Percentiles rank a stretch among this genome's conserved stretches.
Evolutionary conservation across 768 basidiomycete species (phyloP).

Genomic region (Nidularia pulvinata): DNA sequence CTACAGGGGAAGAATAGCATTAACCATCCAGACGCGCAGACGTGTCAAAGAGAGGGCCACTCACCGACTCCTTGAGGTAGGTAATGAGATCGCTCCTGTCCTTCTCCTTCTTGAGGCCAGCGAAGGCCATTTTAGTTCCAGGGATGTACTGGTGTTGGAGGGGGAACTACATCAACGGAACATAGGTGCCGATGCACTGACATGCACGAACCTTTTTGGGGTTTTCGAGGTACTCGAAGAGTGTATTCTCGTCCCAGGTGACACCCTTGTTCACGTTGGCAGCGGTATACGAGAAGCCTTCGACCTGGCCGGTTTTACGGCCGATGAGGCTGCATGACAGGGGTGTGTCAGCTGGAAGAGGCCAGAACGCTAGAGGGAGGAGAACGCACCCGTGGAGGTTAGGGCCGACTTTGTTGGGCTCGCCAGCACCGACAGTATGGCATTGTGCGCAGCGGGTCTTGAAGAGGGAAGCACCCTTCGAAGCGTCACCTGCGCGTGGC

Average conservation of each 20-base stretch:
- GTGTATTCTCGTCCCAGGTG: constrained; percentile 81
- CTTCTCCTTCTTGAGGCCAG: constrained; percentile 98
- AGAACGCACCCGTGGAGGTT: constrained; percentile 86
- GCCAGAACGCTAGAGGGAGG: not conserved
- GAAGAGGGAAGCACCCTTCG: constrained; percentile 94
- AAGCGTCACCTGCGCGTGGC: constrained; percentile 63
- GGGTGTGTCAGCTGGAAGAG: not conserved
- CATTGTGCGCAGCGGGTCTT: constrained; percentile 96
- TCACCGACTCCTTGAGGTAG: constrained; percentile 72
- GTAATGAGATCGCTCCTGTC: constrained; percentile 95
- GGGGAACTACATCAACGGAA: not conserved
- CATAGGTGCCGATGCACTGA: not conserved
- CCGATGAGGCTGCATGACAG: constrained; percentile 64
- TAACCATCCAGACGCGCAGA: not conserved
- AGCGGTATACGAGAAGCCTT: constrained; percentile 89
- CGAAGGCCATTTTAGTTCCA: constrained; percentile 99
- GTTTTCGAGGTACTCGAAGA: constrained; percentile 96
- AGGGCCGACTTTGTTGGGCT: constrained; percentile 89
- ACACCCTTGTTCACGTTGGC: constrained; percentile 97
- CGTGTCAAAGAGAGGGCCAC: constrained; percentile 17
- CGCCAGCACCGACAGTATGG: constrained; percentile 82
- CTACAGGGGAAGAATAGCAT: not conserved
- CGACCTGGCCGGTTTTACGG: constrained; percentile 83
- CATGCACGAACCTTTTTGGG: constrained; percentile 82
- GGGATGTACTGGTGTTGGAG: constrained; percentile 74